Percentiles rank a stretch among this genome's conserved stretches.
Conservation (phyloP, 352 stramenopile species). For the Phytophthora cajani region DNA sequence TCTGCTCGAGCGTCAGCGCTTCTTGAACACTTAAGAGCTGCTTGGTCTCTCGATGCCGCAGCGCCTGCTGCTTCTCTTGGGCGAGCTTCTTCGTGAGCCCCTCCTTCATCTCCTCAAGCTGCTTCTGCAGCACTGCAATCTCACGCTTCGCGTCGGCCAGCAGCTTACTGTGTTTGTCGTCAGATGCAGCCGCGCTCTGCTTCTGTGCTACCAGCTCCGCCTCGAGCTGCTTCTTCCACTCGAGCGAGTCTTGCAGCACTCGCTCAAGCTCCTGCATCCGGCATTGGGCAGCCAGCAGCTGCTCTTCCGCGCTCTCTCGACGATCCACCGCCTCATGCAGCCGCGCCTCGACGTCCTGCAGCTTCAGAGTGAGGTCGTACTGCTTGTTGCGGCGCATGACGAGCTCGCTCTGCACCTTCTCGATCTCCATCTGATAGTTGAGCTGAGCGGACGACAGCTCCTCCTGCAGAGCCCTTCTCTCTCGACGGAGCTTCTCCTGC, state of each 20-base stretch:
- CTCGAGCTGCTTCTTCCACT: constrained; percentile 62
- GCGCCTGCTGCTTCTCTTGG: constrained; percentile 51
- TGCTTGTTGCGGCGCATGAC: constrained; percentile 79
- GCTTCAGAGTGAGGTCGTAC: constrained; percentile 77
- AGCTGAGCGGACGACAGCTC: constrained; percentile 52
- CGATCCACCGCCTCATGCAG: constrained; percentile 49
- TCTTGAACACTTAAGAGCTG: constrained; percentile 44
- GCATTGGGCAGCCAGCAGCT: constrained; percentile 48
- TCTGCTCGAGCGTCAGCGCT: constrained; percentile 47
- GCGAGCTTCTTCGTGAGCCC: constrained; percentile 36
- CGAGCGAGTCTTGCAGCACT: constrained; percentile 58
- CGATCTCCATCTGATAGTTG: constrained; percentile 65
- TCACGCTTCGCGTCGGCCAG: constrained; percentile 36
- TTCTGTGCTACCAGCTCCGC: constrained; percentile 34
- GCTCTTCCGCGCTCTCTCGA: constrained; percentile 51
- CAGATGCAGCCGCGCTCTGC: not conserved
- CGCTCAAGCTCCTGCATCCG: constrained; percentile 73
- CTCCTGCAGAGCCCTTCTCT: constrained; percentile 53
- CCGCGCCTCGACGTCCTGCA: constrained; percentile 65
- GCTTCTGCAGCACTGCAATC: constrained; percentile 37
- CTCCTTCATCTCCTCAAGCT: constrained; percentile 60
- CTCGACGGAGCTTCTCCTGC: constrained; percentile 63
- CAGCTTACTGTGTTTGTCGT: constrained; percentile 19
- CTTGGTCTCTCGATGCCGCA: constrained; percentile 46
- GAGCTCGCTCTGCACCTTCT: constrained; percentile 73